A percentile compares a stretch with the other conserved stretches of the same genome.
Evolutionary conservation across 805 yeast genomes (phyloP).

Genomic region (Candida taoyuanica): DNA sequence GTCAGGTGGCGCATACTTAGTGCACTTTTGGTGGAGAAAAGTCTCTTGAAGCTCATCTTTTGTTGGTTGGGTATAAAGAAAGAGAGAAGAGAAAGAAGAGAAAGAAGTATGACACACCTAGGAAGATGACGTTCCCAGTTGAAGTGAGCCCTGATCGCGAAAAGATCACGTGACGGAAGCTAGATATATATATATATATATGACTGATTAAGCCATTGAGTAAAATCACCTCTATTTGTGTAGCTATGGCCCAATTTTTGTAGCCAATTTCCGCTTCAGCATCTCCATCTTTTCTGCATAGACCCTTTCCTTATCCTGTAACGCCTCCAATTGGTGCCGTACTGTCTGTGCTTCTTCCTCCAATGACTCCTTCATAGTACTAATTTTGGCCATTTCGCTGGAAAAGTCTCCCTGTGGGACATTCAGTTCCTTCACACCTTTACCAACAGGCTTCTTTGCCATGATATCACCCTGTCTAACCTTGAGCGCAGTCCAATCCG

Average conservation of each 20-base stretch:
- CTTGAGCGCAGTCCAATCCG: slow-evolving; percentile 19
- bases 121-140: too few species aligned
- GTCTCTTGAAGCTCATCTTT: slow-evolving; percentile 17
- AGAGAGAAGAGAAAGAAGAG: too few species aligned
- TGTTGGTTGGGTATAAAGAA: too few species aligned
- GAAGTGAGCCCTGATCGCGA: too few species aligned
- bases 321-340: neutral
- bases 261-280: slow-evolving; percentile 1
- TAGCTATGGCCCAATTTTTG: too few species aligned
- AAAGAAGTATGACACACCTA: neutral
- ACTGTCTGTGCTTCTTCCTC: neutral
- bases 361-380: too few species aligned
- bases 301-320: neutral
- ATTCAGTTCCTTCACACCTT: slow-evolving; percentile 2
- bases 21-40: slow-evolving; percentile 15
- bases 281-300: slow-evolving; percentile 2
- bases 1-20: slow-evolving; percentile 57
- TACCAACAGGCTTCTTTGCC: neutral
- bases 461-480: slow-evolving; percentile 19
- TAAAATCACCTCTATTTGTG: too few species aligned
- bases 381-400: too few species aligned
- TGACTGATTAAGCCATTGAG: too few species aligned
- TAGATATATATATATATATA: too few species aligned
- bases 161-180: too few species aligned
- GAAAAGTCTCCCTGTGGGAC: slow-evolving; percentile 6